Percentiles rank a stretch among this genome's conserved stretches.
These are phyloP conservation scores for Carex sylvatica DNA, from an alignment of 202 grass and related monocot genomes.

Conservation along the genomic window DNA sequence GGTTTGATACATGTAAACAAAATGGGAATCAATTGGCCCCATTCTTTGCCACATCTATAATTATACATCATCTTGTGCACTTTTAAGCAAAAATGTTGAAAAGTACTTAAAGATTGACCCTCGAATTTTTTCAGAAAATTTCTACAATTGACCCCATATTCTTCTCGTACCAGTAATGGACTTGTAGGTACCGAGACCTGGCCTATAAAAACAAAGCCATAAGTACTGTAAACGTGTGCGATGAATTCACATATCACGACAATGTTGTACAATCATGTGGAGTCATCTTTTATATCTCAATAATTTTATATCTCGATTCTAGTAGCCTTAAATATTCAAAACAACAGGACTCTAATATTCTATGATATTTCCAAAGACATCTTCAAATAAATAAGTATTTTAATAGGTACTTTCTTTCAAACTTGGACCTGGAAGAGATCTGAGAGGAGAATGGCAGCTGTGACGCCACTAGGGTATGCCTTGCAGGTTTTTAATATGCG, in stretches of 20 bases:
- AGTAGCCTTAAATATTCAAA: background rate
- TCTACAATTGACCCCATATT: too few relatives aligned
- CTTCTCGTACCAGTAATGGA: background rate
- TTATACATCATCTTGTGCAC: too few relatives aligned
- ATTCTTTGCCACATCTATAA: too few relatives aligned
- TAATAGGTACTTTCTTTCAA: background rate
- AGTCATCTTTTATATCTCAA: too few relatives aligned
- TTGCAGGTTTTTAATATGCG: constrained; percentile 71
- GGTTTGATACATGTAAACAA: background rate
- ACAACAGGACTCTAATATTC: background rate
- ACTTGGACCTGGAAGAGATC: constrained; percentile 75
- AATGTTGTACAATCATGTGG: too few relatives aligned
- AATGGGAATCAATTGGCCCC: too few relatives aligned
- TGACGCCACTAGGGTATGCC: constrained; percentile 83
- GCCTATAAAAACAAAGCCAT: background rate
- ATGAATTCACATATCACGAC: background rate
- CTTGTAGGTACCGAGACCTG: background rate
- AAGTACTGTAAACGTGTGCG: background rate
- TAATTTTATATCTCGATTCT: too few relatives aligned
- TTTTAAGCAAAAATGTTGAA: too few relatives aligned
- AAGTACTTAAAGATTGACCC: too few relatives aligned
- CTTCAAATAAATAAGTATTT: background rate
- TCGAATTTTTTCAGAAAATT: too few relatives aligned
- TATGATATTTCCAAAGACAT: background rate
- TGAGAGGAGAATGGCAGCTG: constrained; percentile 78